Percentiles rank a stretch among this genome's conserved stretches.
Conservation (phyloP, 495 filamentous ascomycete genomes). For the Hypomontagnella submonticulosa region DNA sequence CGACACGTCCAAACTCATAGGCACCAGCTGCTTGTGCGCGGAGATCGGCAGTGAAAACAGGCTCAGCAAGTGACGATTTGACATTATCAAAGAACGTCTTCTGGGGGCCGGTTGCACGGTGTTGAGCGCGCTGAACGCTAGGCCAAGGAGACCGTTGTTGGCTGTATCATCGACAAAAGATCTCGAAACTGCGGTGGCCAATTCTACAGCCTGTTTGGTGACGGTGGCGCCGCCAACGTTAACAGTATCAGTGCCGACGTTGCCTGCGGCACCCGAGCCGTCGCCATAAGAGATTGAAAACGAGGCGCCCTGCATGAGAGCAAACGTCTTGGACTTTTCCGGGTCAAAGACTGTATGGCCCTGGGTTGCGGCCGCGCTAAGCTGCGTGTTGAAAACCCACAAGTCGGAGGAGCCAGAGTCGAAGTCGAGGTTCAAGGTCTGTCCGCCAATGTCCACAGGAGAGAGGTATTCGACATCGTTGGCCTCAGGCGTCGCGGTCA, state of each 20-base stretch:
- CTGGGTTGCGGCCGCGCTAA: conserved; percentile 55
- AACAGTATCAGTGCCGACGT: conserved; percentile 78
- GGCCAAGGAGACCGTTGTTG: conserved; percentile 80
- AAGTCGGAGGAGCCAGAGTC: conserved; percentile 87
- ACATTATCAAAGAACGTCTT: conserved; percentile 88
- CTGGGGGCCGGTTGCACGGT: conserved; percentile 72
- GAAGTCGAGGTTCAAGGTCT: conserved; percentile 79
- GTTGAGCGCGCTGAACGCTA: conserved; percentile 81
- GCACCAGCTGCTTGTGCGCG: conserved; percentile 68
- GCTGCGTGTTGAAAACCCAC: conserved; percentile 81
- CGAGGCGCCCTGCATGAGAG: conserved; percentile 51
- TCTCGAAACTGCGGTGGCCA: conserved; percentile 71
- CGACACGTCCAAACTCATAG: conserved; percentile 83
- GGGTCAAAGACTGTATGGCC: conserved; percentile 74
- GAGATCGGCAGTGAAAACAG: conserved; percentile 79
- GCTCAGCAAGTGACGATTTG: conserved; percentile 67
- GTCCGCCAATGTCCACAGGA: conserved; percentile 76
- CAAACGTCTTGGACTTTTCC: conserved; percentile 65
- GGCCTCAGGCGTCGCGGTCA: conserved; percentile 68
- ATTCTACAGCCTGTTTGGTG: conserved; percentile 73
- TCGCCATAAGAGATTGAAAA: conserved; percentile 84
- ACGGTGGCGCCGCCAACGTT: conserved; percentile 78
- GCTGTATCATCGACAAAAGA: conserved; percentile 70
- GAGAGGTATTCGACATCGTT: conserved; percentile 77
- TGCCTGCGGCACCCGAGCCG: conserved; percentile 70